phyloP scores from a whole-genome alignment of 1,284 basidiomycete species.

The Apiotrichum montevideense region DNA sequence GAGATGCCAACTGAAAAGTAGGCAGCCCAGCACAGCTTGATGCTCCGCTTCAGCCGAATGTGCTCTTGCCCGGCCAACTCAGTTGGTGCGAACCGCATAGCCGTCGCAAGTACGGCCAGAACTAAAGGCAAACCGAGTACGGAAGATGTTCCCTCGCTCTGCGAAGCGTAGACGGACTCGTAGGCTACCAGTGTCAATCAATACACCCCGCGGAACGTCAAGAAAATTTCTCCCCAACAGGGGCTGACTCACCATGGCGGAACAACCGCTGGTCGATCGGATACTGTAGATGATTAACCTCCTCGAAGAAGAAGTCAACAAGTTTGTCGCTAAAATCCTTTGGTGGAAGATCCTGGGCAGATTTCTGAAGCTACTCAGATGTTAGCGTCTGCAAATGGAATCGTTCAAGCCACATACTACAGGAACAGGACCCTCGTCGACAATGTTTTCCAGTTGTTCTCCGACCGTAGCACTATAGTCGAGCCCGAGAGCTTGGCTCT shows the following conservation, averaged over 20 bases:
- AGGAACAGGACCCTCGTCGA: constrained; percentile 63
- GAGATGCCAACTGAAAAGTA: constrained; percentile 32
- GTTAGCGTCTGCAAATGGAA: constrained; percentile 50
- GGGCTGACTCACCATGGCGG: constrained; percentile 44
- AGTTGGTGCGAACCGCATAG: constrained; percentile 78
- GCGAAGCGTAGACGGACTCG: constrained; percentile 58
- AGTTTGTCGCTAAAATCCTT: constrained; percentile 60
- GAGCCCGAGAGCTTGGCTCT: constrained; percentile 3
- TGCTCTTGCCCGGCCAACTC: constrained; percentile 66
- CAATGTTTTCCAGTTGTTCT: constrained; percentile 54
- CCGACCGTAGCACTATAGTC: constrained; percentile 32
- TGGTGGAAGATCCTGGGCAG: constrained; percentile 73
- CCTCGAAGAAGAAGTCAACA: constrained; percentile 43
- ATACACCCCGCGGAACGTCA: neutral
- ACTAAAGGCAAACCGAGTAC: constrained; percentile 62
- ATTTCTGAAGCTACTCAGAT: constrained; percentile 50
- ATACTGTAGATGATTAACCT: constrained; percentile 85
- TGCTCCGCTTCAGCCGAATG: constrained; percentile 62
- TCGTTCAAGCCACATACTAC: constrained; percentile 50
- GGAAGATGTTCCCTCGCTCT: constrained; percentile 8
- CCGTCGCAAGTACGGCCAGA: constrained; percentile 82
- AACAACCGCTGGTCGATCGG: constrained; percentile 82
- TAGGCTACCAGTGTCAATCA: constrained; percentile 50
- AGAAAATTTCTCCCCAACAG: neutral
- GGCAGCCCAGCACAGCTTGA: constrained; percentile 77